phyloP scores from a whole-genome alignment of 441 rosid genomes.

The Populus hybrid region DNA sequence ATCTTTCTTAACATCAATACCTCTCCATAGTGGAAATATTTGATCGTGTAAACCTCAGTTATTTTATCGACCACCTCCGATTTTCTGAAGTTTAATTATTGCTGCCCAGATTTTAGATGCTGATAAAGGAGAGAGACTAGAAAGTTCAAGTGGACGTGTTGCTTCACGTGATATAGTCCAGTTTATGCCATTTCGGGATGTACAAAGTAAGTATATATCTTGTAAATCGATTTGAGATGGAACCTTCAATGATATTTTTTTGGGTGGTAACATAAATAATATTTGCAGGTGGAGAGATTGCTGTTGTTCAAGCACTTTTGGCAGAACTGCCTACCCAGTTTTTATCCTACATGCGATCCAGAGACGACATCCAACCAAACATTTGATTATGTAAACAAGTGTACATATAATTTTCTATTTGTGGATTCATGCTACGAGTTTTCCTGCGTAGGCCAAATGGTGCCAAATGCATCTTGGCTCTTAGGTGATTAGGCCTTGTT shows the following conservation, averaged over 20 bases:
- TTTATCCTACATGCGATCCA: conserved; percentile 66
- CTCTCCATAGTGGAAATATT: background rate
- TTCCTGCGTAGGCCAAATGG: conserved; percentile 7
- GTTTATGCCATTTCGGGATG: conserved; percentile 70
- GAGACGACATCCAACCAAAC: conserved; percentile 54
- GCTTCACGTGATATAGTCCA: conserved; percentile 93
- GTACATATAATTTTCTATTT: conserved; percentile 27
- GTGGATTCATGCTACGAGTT: conserved; percentile 18
- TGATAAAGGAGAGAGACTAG: conserved; percentile 84
- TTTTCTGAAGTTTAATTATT: background rate
- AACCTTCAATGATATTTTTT: background rate
- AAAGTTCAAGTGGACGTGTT: conserved; percentile 73
- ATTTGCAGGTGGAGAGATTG: conserved; percentile 62
- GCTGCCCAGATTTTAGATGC: conserved; percentile 67
- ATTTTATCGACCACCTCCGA: background rate
- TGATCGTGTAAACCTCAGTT: background rate
- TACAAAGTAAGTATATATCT: conserved; percentile 55
- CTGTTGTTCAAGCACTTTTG: conserved; percentile 76
- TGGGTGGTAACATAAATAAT: background rate
- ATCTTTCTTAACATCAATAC: conserved; percentile 6
- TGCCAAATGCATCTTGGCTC: conserved; percentile 6
- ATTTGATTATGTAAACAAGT: conserved; percentile 28
- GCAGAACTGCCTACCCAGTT: conserved; percentile 84
- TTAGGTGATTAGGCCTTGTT: conserved; percentile 6
- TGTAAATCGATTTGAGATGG: background rate